Evolutionary conservation across 2,329 filamentous ascomycete genomes (phyloP), one percentile per base, ranked within the genome.

Genomic region (Cryphonectria radicalis): DNA sequence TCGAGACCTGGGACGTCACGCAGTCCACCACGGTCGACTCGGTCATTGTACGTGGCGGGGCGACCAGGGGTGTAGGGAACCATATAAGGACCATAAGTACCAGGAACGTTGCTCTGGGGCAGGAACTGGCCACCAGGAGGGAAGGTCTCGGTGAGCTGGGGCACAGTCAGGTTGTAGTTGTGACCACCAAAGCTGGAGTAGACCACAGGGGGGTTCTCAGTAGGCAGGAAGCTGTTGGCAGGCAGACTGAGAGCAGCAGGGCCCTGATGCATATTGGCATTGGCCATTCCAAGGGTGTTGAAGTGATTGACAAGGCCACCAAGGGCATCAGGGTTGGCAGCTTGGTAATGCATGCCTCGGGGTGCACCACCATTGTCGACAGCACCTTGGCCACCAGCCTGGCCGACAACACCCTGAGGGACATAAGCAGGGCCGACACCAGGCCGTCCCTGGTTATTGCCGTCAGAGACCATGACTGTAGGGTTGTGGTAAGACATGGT

Each of bases 1-100:
- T 91, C 89, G 42, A 91, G 82, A 43, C 84, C 87, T 25, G 89
- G 90, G 67, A 91, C 86, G 50, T 91, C 87, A 40, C 84, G 76
- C 83, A 66, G 84, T 84, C 65, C 65, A 19, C 79, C 81, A 75
- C 80, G 82, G 46, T 87, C 84, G 65, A 83, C 79, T 43, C 85
- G 86, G 72, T 86, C 83, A 57, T 84, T 82, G 25, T 82, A 78
- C 10, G 80, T 78, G 43, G 81, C 79, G 43, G 83, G 77, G 25
- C 87, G 85, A n/a, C 84, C 85, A 28, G 87, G 85, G 17, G 86
- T 88, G 77, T 84, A 87, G 3, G 87, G 87, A 76, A 87, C 77
- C 57, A 86, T 78, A 13, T 80, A 76, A 74, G 75, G 74, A 71
- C 76, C 78, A 77, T 76, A 79, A 57, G 74, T 73, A 37, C 73